Evolutionary conservation across 345 rosid genomes (phyloP), one percentile per base, ranked within the genome.

Genomic region (Salix suchowensis): DNA sequence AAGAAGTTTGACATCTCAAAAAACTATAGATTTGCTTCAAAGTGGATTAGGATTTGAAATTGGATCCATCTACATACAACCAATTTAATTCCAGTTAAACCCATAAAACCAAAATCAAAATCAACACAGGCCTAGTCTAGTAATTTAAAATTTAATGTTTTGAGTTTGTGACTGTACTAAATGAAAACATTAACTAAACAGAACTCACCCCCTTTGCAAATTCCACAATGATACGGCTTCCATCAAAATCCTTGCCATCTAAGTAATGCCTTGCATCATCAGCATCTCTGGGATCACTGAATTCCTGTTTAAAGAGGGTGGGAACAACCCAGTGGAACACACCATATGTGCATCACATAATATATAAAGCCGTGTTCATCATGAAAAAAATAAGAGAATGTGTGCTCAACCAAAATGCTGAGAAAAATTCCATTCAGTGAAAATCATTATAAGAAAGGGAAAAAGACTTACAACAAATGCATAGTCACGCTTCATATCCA

Each of bases 401-500:
- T n/a, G 28, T n/a, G 62, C 62, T 9, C 21, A 37, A 46, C 11
- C 36, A 50, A 34, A 34, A 30, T 50, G 26, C 30, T n/a, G 12
- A 19, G 1, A 19, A 54, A 5, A 14, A 28, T 4, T n/a, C 19
- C 39, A 65, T 34, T 26, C 28, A 39, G n/a, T 4, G 40, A 55
- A 40, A 71, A 1, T 65, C 23, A 68, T 10, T 5, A 77, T 69
- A 67, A n/a, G 55, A 19, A 54, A 48, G 34, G 34, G 16, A 15
- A 75, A 60, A 30, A 24, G 80, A 90, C 97, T 77, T 95, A 95
- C 98, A 88, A 95, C 97, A 88, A 95, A 95, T 79, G 98, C 97
- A 68, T 87, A 95, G 88, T 95, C 97, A 65, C 95, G 97, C 98
- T 94, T 94, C 97, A 94, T 91, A 89, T 94, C 98, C 95, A 94